Base-by-base conservation (phyloP, 2,329 filamentous ascomycete genomes). In the Phyllachora maydis region DNA sequence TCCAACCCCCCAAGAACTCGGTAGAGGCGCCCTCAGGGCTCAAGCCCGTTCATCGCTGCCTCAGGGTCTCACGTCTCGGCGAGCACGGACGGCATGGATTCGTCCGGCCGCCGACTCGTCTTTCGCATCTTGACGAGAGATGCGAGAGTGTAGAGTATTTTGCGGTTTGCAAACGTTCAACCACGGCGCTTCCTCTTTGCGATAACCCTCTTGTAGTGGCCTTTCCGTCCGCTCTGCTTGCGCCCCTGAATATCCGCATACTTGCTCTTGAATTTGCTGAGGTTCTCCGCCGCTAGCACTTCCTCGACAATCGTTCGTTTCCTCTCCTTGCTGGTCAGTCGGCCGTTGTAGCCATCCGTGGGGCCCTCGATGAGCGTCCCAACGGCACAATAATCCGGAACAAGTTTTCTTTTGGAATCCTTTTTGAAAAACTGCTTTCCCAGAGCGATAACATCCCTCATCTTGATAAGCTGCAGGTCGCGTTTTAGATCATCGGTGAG, bases 241-340 rank as follows among this genome's bases (percentile, higher is more conserved):
- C 62, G 61, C 23, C 59, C 59, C 43, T 93, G 82, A 23, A 95
- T 79, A 28, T 85, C 72, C 27, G 65, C 60, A 47, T 92, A 95
- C 49, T 91, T 93, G 39, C 59, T 64, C 56, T 77, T 81, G 54
- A 93, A 88, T 36, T 77, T 75, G 29, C 61, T 59, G 21, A 56
- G 70, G 29, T 62, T 47, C 24, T 64, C 54, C 44, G 81, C 72
- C 20, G 69, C 65, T 35, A 93, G 54, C 4, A 88, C 65, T 42
- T 93, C 82, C 32, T 91, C 79, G 2, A 88, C 66, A 27, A 98
- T 69, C 1, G 76, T 93, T 37, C 64, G 65, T 54, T 90, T 90
- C 35, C 79, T 66, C 36, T 95, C 78, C 49, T 79, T 90, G 46
- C 82, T 85, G 27, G 72, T 69, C 30, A 95, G 59, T 26, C 85